Base-by-base conservation (phyloP, 2,329 filamentous ascomycete genomes). In the Pyricularia sp. region DNA sequence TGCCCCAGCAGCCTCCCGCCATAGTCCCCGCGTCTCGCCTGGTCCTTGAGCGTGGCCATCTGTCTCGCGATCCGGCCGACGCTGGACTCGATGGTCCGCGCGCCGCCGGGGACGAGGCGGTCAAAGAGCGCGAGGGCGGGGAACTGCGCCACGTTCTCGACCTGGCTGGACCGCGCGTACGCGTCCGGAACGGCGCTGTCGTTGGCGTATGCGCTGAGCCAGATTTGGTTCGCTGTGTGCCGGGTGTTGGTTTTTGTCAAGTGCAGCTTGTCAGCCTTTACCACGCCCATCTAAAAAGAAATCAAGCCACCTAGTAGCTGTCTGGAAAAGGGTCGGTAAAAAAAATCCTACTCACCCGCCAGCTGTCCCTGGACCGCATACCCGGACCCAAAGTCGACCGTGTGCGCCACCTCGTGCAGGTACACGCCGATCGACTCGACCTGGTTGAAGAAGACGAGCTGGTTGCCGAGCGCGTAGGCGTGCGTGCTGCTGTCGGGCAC, bases 371-470 rank as follows among this genome's bases (percentile, higher is more conserved):
- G 30, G 55, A 66, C 64, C 23, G 20, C 28, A 11, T 66, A 69
- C 10, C 58, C 64, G 42, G 64, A 61, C 10, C 42, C n/a, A 14
- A 58, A 69, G 55, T 69, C 68, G 12, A 67, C 65, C 30, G 65
- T 63, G 68, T 69, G 68, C 50, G 68, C 59, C 28, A 69, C 23
- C 68, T 69, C 68, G 61, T 69, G 68, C 50, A 69, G 42, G 68
- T 67, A 69, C 7, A 69, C 31, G 23, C 55, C 64, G 12, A 69
- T 30, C 64, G n/a, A 55, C 64, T 64, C 58, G 55, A 63, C 50
- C 50, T 42, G 30, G 65, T 67, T 67, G 58, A 69, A 69, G 55
- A 69, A 67, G 59, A 69, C 68, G 58, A 69, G 55, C 68, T 67
- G 65, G 65, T 69, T 67, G 23, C 68, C 68, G 2, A 67, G 66